A percentile compares a stretch with the other conserved stretches of the same genome.
These are phyloP conservation scores for Vaccinium corymbosum DNA, from an alignment of 148 eudicot genomes.

Conservation along the genomic window DNA sequence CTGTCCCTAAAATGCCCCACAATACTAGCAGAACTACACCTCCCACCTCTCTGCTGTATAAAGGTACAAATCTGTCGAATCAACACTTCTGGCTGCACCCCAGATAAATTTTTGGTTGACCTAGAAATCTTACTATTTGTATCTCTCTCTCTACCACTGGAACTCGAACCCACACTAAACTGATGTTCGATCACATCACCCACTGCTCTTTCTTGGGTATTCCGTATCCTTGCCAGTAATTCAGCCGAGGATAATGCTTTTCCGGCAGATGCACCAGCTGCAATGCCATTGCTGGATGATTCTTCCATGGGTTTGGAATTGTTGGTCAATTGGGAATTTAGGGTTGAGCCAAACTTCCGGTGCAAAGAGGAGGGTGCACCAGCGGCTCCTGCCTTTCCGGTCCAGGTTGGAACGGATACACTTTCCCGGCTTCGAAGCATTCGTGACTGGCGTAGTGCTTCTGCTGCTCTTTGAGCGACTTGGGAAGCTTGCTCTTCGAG, in stretches of 20 bases:
- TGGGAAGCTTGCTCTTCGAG: conserved; percentile 82
- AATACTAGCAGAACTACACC: conserved; percentile 55
- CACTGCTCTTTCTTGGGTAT: conserved; percentile 64
- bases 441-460: conserved; percentile 85
- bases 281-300: conserved; percentile 32
- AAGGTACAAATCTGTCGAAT: conserved; percentile 84
- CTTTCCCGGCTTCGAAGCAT: conserved; percentile 77
- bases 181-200: conserved; percentile 88
- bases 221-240: conserved; percentile 64
- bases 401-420: conserved; percentile 85
- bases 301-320: conserved; percentile 33
- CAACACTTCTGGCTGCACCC: conserved; percentile 73
- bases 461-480: conserved; percentile 92
- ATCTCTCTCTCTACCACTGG: conserved; percentile 29
- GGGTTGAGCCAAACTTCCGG: conserved; percentile 77
- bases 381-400: conserved; percentile 84
- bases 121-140: conserved; percentile 29
- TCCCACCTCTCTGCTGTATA: conserved; percentile 73
- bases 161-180: conserved; percentile 39
- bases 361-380: conserved; percentile 82
- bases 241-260: conserved; percentile 83
- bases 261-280: conserved; percentile 77
- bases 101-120: conserved; percentile 36
- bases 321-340: conserved; percentile 51
- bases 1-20: conserved; percentile 75